Percentiles rank a stretch among this genome's conserved stretches.
Conservation (phyloP, 495 filamentous ascomycete genomes). For the Daldinia decipiens region DNA sequence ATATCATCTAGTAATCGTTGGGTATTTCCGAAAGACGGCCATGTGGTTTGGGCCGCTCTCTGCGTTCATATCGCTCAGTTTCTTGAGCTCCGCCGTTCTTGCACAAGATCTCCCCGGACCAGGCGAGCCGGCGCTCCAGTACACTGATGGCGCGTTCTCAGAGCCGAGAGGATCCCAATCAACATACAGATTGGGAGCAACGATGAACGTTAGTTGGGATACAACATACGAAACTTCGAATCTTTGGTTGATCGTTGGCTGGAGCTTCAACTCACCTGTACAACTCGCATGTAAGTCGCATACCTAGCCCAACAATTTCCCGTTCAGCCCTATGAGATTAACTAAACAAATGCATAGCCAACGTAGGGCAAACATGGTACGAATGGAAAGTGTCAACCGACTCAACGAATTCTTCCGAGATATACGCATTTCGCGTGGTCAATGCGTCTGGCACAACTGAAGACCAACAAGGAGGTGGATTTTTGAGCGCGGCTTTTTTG, state of each 20-base stretch:
- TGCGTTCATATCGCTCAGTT: constrained; percentile 27
- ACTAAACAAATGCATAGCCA: constrained; percentile 19
- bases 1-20: not conserved
- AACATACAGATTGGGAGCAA: constrained; percentile 26
- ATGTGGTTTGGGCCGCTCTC: constrained; percentile 33
- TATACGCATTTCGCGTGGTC: constrained; percentile 42
- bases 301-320: not conserved
- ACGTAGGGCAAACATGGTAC: constrained; percentile 37
- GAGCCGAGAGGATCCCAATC: constrained; percentile 35
- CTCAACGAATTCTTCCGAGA: constrained; percentile 39
- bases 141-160: constrained; percentile 7
- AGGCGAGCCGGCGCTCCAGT: constrained; percentile 33
- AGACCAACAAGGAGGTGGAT: constrained; percentile 32
- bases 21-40: not conserved
- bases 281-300: constrained; percentile 23
- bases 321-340: not conserved
- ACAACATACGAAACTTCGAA: constrained; percentile 43
- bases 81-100: constrained; percentile 22
- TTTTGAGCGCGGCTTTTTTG: constrained; percentile 39
- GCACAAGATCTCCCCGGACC: constrained; percentile 38
- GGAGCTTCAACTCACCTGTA: constrained; percentile 24
- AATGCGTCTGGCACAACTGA: constrained; percentile 33
- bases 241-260: constrained; percentile 42
- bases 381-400: constrained; percentile 37
- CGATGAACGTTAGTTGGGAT: constrained; percentile 44